Evolutionary conservation across 169 alveolate genomes (phyloP), one percentile per base, ranked within the genome.

Genomic region (Eimeria brunetti): DNA sequence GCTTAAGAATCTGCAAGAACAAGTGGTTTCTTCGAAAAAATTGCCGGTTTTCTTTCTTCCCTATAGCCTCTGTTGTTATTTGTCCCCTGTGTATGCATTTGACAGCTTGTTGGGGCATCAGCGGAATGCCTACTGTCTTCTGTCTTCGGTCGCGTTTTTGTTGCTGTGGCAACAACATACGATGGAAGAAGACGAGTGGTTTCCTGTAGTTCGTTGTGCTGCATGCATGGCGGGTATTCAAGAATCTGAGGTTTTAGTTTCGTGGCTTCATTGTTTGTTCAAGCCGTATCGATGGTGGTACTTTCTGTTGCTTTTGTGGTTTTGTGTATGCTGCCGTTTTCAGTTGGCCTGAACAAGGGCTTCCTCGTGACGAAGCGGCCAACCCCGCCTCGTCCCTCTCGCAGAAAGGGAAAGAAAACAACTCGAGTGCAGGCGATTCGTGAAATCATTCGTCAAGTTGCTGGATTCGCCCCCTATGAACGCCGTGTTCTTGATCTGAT

Each of bases 401-500:
- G 95, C 64, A 90, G 94, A 51, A 78, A 78, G 83, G 93, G 96
- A 14, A 89, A 95, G 94, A 80, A 51, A 67, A 46, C 91, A 20
- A 73, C 95, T 8, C 95, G 96, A 0, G 90, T 89, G 49, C 89
- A 75, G 88, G 71, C 80, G 33, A 88, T 89, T 33, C 78, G 96
- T 8, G 96, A 95, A 38, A 89, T 95, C 76, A 56, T 95, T 27
- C 95, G 97, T n/a, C 93, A 90, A 20, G 99, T 99, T 60, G 97
- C 99, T 58, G 99, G 99, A 69, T 99, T 99, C 96, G 99, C 99
- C 71, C 99, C 99, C 58, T 99, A 99, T 97, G 99, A 99, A 97
- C 97, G 99, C 96, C 98, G 99, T 98, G 97, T 99, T 98, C 98
- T 99, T 96, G 99, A 99, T 97, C 97, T 99, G 96, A 97, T 99